Evolutionary conservation across 179 eudicot species (phyloP), one percentile per base, ranked within the genome.

Genomic region (Monotropa hypopitys): DNA sequence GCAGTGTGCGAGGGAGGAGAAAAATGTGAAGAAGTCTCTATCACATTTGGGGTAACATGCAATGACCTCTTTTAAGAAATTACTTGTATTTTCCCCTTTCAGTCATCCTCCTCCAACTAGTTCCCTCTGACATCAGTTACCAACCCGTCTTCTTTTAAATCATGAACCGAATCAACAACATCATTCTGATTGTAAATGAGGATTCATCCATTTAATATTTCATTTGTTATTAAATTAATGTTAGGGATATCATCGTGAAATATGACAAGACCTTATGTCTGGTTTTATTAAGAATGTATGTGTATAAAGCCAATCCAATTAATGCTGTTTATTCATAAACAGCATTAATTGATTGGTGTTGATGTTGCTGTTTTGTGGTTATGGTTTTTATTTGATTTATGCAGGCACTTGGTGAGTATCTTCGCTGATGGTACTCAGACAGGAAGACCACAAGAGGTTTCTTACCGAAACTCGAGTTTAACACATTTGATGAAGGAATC

Each of bases 401-500:
- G 84, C 88, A 95, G 99, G 85, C 89, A 86, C 80, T 71, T 93
- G 87, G 97, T 95, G 61, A 95, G 90, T 79, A 77, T 86, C 76
- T 83, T 93, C 71, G 94, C 92, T 66, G 87, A 86, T 77, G 87
- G 89, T 84, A 83, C 82, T 72, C 85, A 72, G 33, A 59, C 78
- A 15, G 78, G 80, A 28, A 78, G 83, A 79, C 85, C 88, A 49
- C 89, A 86, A 78, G 88, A 84, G 18, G 54, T 79, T 75, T 85
- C 90, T 80, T 91, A 91, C 45, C 83, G 81, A 79, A 87, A 79
- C 82, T 95, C 99, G 61, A 86, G 87, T 82, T 85, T 95, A 84
- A 95, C 98, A 42, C 91, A 93, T 76, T 77, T 95, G 63, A 84
- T 95, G 78, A 92, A 86, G 80, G 97, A 95, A 84, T 89, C 99